Evolutionary conservation across 306 rosid genomes (phyloP).

Genomic region (Quercus cerris): DNA sequence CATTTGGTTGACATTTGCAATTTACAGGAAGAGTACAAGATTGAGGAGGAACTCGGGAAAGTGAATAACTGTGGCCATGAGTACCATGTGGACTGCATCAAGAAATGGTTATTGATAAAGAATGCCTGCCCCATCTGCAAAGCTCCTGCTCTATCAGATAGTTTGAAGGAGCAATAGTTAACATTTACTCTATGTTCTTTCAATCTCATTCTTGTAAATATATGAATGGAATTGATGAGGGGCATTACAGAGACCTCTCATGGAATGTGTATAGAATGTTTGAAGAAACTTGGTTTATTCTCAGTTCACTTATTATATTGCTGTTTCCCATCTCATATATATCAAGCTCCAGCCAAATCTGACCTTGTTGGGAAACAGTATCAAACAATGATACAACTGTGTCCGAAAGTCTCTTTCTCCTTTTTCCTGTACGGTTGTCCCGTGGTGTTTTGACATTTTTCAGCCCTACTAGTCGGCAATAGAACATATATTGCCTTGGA

Average conservation of each 20-base stretch:
- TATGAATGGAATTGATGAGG: background rate
- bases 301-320: background rate
- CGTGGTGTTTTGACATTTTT: too few relatives aligned
- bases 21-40: constrained; percentile 77
- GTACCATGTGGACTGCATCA: constrained; percentile 78
- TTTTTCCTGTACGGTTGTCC: too few relatives aligned
- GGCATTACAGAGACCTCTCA: background rate
- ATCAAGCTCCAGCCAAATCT: background rate
- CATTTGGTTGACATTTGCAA: background rate
- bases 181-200: background rate
- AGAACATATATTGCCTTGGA: too few relatives aligned
- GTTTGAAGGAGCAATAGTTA: constrained; percentile 42
- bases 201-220: constrained; percentile 32
- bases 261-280: background rate
- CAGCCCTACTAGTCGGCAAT: too few relatives aligned
- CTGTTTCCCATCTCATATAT: background rate
- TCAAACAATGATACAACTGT: too few relatives aligned
- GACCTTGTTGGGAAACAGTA: too few relatives aligned
- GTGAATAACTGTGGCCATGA: constrained; percentile 67
- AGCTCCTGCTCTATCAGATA: constrained; percentile 50
- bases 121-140: constrained; percentile 86
- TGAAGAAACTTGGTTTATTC: background rate
- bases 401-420: too few relatives aligned
- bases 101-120: constrained; percentile 74
- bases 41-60: constrained; percentile 75